Percentiles rank a stretch among this genome's conserved stretches.
Conservation (phyloP, 192 early-diverging fungal genomes). For the Gonapodya prolifera region DNA sequence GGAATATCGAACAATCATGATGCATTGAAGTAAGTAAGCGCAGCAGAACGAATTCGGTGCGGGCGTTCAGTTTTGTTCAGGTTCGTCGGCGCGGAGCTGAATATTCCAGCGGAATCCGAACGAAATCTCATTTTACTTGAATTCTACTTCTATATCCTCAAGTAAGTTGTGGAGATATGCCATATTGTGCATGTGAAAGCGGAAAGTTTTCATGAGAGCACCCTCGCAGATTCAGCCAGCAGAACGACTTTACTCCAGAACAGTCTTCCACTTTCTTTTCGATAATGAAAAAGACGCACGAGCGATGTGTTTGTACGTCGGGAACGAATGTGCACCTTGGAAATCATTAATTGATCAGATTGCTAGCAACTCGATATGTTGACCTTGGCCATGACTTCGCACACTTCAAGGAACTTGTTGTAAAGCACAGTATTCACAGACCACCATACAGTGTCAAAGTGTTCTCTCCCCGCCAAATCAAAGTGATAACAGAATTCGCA, state of each 20-base stretch:
- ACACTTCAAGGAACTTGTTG: conserved; percentile 29
- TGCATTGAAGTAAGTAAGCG: conserved; percentile 11
- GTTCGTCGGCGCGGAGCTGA: conserved; percentile 13
- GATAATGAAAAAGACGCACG: conserved; percentile 36
- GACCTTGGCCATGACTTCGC: conserved; percentile 26
- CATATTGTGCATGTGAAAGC: not conserved
- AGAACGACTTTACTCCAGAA: conserved; percentile 28
- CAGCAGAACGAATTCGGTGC: not conserved
- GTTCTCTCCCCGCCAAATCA: conserved; percentile 29
- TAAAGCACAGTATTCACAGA: conserved; percentile 29
- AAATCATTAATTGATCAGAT: not conserved
- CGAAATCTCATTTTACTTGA: conserved; percentile 28
- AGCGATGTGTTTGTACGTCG: conserved; percentile 15
- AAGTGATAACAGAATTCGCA: conserved; percentile 29
- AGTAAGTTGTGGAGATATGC: conserved; percentile 15
- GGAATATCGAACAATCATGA: conserved; percentile 16
- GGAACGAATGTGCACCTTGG: too few species aligned
- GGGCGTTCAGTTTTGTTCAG: conserved; percentile 7
- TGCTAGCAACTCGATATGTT: conserved; percentile 25
- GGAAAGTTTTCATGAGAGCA: not conserved
- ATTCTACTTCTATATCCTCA: conserved; percentile 35
- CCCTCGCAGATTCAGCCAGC: conserved; percentile 28
- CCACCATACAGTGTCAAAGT: conserved; percentile 35
- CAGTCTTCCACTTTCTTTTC: conserved; percentile 44
- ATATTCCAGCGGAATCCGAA: conserved; percentile 12